Percentiles rank a stretch among this genome's conserved stretches.
Conservation (phyloP, 352 stramenopile genomes). For the Thalassiosira mediterranea region DNA sequence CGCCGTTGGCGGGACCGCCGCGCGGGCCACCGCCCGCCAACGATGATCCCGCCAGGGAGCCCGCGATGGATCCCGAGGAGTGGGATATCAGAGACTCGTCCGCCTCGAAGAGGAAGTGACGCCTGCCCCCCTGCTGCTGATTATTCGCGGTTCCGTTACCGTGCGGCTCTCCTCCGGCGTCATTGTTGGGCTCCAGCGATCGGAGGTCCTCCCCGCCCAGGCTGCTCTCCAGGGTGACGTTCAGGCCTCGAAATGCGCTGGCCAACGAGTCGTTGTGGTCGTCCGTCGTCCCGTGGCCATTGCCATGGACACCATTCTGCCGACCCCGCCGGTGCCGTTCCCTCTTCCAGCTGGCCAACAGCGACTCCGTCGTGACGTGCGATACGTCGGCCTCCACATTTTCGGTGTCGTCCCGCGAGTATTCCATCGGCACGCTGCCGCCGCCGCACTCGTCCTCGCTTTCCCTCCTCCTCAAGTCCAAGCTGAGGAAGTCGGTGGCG, state of each 20-base stretch:
- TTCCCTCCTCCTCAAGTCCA: neutral
- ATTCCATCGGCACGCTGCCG: neutral
- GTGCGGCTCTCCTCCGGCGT: too few relatives aligned
- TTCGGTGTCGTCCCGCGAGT: neutral
- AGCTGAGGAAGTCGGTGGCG: neutral
- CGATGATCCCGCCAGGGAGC: neutral
- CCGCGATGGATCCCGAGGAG: constrained; percentile 2
- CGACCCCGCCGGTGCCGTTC: constrained; percentile 11
- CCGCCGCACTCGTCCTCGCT: neutral
- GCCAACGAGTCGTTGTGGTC: neutral
- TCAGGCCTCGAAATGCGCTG: neutral
- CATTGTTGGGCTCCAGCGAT: too few relatives aligned
- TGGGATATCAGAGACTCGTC: constrained; percentile 31
- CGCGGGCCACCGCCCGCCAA: neutral
- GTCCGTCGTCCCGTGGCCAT: neutral
- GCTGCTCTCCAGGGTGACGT: too few relatives aligned
- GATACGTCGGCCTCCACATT: constrained; percentile 3
- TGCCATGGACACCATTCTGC: neutral
- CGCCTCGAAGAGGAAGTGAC: constrained; percentile 16
- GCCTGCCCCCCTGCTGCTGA: neutral
- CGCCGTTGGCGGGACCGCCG: neutral
- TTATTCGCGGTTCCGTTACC: too few relatives aligned
- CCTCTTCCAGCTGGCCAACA: constrained; percentile 35
- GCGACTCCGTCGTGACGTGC: constrained; percentile 20
- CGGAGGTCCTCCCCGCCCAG: too few relatives aligned